Base-by-base conservation (phyloP, 192 early-diverging fungal genomes). In the Kappamyces sp. region DNA sequence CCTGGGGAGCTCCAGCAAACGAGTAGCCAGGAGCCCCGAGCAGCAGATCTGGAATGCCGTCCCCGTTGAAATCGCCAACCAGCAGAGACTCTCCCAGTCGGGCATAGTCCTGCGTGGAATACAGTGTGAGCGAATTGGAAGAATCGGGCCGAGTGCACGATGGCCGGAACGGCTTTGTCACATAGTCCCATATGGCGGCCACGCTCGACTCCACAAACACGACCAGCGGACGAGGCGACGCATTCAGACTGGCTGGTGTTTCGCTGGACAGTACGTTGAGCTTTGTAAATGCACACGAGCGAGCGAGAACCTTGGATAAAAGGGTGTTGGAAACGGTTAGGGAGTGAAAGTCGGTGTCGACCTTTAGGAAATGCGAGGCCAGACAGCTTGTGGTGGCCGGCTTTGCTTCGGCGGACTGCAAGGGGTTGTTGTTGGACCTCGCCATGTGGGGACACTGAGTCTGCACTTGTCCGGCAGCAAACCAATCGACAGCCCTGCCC, bases 1-100 rank as follows among this genome's bases (percentile, higher is more conserved):
- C 12, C 47, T 69, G 66, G 5, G 58, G 47, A 23, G 38, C 51
- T 5, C n/a, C 31, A 23, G 42, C 44, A n/a, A 9, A 2, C 3
- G 63, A 59, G 51, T 71, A 71, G 8, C 69, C 69, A 3, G 73
- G 66, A n/a, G 69, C 66, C 1, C 66, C 62, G 34, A 71, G 15
- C 4, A 66, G 63, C 7, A 90, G 50, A 44, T 85, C 82, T 3
- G 70, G 9, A 8, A 57, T 41, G 3, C 84, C 86, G 50, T 78
- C 77, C 3, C 78, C 84, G 69, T 77, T 66, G 65, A 91, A 94
- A 58, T 91, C 84, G 9, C 90, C 92, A 0, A 63, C 53, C 2
- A 69, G 79, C 10, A 80, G 66, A 2, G 78, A 73, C 34, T 80
- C 78, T 6, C 90, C 92, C 12, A 94, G 69, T 3, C 74, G 76